phyloP scores from a whole-genome alignment of 2,329 filamentous ascomycete species.

The Rutstroemia sydowiana region DNA sequence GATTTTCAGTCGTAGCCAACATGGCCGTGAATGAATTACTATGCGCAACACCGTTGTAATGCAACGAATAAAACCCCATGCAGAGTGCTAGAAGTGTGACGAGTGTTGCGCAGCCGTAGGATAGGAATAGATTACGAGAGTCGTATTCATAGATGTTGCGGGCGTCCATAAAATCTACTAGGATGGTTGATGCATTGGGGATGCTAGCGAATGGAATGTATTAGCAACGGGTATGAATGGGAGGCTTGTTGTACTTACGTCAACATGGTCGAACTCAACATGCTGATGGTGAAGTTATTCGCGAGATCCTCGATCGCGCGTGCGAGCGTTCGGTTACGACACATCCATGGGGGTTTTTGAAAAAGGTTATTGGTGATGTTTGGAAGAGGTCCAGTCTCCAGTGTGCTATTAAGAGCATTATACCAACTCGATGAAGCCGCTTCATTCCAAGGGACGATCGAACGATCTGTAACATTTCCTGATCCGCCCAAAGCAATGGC shows the following conservation, averaged over 20 bases:
- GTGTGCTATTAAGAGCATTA: background rate
- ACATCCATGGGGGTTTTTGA: constrained; percentile 11
- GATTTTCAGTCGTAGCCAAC: constrained; percentile 12
- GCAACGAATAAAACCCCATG: constrained; percentile 8
- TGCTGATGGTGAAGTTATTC: constrained; percentile 20
- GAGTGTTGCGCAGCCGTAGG: constrained; percentile 6
- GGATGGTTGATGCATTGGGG: background rate
- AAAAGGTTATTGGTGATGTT: background rate
- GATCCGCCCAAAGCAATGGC: background rate
- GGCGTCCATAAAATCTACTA: background rate
- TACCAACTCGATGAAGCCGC: background rate
- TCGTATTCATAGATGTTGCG: constrained; percentile 8
- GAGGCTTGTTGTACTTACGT: too few relatives aligned
- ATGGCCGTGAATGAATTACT: constrained; percentile 16
- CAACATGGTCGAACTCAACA: constrained; percentile 9
- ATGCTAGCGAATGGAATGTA: background rate
- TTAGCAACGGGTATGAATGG: too few relatives aligned
- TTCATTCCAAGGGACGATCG: background rate
- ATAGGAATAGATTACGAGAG: constrained; percentile 2
- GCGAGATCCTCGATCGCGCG: constrained; percentile 18
- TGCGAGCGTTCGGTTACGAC: constrained; percentile 16
- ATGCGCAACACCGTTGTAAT: constrained; percentile 12
- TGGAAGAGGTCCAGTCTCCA: background rate
- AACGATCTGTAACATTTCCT: background rate
- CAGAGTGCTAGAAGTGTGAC: constrained; percentile 3